Conservation (phyloP, 2,329 filamentous ascomycete genomes). For the Acrocalymma vagum region DNA sequence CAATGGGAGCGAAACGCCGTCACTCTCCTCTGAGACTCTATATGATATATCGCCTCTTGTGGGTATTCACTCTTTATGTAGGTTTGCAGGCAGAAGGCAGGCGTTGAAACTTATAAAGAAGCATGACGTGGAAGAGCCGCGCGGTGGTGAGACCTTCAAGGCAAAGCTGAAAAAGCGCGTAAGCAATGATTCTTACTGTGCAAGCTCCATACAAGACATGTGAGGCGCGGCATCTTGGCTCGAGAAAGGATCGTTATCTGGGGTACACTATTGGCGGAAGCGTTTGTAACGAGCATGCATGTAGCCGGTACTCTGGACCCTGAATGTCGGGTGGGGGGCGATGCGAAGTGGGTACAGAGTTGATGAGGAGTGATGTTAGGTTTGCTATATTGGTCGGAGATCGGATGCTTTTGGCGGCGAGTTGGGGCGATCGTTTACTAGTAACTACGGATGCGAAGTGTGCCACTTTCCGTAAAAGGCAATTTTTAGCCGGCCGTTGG, state of each 20-base stretch:
- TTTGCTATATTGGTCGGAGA: background rate
- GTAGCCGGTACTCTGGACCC: too few relatives aligned
- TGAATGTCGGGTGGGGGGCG: background rate
- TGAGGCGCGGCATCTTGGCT: slow-evolving; percentile 9
- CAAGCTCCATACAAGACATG: slow-evolving; percentile 11
- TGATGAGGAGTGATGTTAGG: too few relatives aligned
- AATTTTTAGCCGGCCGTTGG: background rate
- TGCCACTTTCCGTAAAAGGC: background rate
- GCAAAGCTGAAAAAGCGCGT: slow-evolving; percentile 7
- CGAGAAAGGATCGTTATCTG: background rate
- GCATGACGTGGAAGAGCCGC: background rate
- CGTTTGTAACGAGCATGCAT: background rate
- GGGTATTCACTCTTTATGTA: background rate
- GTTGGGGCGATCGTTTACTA: background rate
- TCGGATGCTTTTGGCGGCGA: background rate
- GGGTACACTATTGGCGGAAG: background rate
- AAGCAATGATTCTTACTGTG: slow-evolving; percentile 2
- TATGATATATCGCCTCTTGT: background rate
- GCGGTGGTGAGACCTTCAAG: slow-evolving; percentile 1
- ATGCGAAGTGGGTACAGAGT: too few relatives aligned
- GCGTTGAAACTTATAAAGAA: too few relatives aligned
- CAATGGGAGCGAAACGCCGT: too few relatives aligned
- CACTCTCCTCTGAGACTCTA: too few relatives aligned
- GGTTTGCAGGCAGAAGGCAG: too few relatives aligned
- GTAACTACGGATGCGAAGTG: background rate